These are phyloP conservation scores for Paragyromitra xinjiangensis DNA, from an alignment of 495 filamentous ascomycete species.

Conservation along the genomic window DNA sequence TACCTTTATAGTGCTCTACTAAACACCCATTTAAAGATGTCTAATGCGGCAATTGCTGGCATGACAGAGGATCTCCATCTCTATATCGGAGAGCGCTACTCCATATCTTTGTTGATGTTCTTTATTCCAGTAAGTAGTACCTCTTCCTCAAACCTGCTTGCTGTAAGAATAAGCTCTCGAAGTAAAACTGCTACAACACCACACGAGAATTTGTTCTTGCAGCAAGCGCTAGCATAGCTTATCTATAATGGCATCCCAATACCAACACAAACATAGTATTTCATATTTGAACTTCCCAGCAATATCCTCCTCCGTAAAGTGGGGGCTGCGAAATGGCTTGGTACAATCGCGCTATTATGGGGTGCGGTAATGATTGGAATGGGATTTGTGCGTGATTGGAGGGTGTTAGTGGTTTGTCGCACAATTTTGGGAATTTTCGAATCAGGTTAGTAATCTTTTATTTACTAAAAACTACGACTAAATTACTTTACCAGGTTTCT, in stretches of 20 bases:
- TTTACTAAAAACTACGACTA: not conserved
- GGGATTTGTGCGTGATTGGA: slow-evolving; percentile 72
- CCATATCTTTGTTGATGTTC: slow-evolving; percentile 60
- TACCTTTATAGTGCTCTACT: slow-evolving; percentile 32
- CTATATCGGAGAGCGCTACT: slow-evolving; percentile 52
- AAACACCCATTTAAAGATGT: slow-evolving; percentile 56
- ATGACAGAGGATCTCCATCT: slow-evolving; percentile 62
- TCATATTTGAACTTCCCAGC: slow-evolving; percentile 70
- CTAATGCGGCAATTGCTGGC: slow-evolving; percentile 68
- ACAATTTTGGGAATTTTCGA: slow-evolving; percentile 74
- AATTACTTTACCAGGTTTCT: slow-evolving; percentile 64
- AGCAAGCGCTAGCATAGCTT: not conserved
- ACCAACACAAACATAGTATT: slow-evolving; percentile 58
- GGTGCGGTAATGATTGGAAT: slow-evolving; percentile 73
- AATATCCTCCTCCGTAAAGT: slow-evolving; percentile 75
- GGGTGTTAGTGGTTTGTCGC: slow-evolving; percentile 70
- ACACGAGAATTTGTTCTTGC: not conserved
- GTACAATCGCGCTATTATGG: slow-evolving; percentile 71
- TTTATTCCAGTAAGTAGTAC: slow-evolving; percentile 54
- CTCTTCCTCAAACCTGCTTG: not conserved
- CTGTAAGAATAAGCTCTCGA: not conserved
- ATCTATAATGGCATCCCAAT: not conserved
- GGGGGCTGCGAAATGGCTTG: slow-evolving; percentile 74
- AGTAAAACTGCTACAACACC: not conserved
- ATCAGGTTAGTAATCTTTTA: slow-evolving; percentile 61